Evolutionary conservation across 192 early-diverging fungal species (phyloP).

Genomic region (Umbelopsis ramanniana): DNA sequence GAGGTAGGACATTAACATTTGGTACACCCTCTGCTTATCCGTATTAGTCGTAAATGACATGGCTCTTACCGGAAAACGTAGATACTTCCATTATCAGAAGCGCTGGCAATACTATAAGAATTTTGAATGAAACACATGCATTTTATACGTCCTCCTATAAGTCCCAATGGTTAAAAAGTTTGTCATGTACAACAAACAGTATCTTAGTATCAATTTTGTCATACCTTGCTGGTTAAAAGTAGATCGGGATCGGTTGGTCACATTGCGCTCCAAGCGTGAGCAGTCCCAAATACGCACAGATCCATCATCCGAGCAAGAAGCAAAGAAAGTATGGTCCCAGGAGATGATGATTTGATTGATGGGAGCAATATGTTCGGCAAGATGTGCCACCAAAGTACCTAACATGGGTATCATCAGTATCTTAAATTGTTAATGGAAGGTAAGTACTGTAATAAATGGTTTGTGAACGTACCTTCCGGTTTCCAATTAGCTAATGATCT

Average conservation of each 20-base stretch:
- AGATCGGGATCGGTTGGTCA: slow-evolving; percentile 75
- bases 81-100: slow-evolving; percentile 82
- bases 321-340: slow-evolving; percentile 75
- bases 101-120: slow-evolving; percentile 77
- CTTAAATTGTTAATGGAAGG: no score
- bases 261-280: slow-evolving; percentile 79
- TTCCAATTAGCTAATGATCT: slow-evolving; percentile 64
- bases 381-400: slow-evolving; percentile 74
- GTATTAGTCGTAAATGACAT: not conserved
- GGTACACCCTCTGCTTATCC: no score
- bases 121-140: slow-evolving; percentile 79
- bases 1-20: not conserved
- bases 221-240: slow-evolving; percentile 71
- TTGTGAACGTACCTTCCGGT: slow-evolving; percentile 62
- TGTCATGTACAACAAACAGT: not conserved
- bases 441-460: not conserved
- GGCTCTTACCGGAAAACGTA: slow-evolving; percentile 66
- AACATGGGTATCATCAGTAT: not conserved
- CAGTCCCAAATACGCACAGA: slow-evolving; percentile 86
- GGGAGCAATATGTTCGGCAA: slow-evolving; percentile 83
- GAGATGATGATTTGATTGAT: slow-evolving; percentile 73
- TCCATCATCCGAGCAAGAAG: slow-evolving; percentile 84
- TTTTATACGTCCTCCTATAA: slow-evolving; percentile 73
- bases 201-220: not conserved
- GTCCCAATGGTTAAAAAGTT: not conserved